Percentiles rank a stretch among this genome's conserved stretches.
Conservation (phyloP, 345 rosid genomes). For the Heritiera littoralis region DNA sequence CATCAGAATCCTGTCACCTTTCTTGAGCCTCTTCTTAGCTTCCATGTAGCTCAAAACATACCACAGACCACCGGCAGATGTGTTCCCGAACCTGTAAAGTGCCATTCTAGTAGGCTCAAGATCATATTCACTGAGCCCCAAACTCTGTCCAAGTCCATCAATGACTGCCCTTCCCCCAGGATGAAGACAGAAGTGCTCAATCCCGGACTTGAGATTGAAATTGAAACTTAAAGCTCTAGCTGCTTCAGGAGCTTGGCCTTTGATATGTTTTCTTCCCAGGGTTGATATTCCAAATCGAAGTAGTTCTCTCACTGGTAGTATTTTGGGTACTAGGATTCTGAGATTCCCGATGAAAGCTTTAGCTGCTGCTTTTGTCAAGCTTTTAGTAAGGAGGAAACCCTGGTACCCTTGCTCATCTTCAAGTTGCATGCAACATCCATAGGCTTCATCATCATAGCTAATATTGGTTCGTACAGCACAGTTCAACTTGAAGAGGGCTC, state of each 20-base stretch:
- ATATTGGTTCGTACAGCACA: slow-evolving; percentile 51
- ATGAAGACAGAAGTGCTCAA: slow-evolving; percentile 82
- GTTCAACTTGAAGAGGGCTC: slow-evolving; percentile 50
- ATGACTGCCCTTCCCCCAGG: slow-evolving; percentile 88
- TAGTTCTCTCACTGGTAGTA: slow-evolving; percentile 51
- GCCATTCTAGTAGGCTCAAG: slow-evolving; percentile 85
- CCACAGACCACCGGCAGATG: slow-evolving; percentile 83
- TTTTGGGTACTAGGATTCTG: slow-evolving; percentile 51
- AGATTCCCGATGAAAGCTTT: slow-evolving; percentile 53
- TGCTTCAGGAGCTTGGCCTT: slow-evolving; percentile 19
- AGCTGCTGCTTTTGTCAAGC: slow-evolving; percentile 54
- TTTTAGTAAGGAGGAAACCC: slow-evolving; percentile 56
- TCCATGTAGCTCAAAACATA: slow-evolving; percentile 72
- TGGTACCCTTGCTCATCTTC: slow-evolving; percentile 56
- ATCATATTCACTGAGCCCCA: slow-evolving; percentile 54
- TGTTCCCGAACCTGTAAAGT: slow-evolving; percentile 76
- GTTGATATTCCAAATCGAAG: slow-evolving; percentile 31
- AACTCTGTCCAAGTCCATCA: slow-evolving; percentile 58
- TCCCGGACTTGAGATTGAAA: slow-evolving; percentile 61
- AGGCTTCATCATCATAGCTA: slow-evolving; percentile 61
- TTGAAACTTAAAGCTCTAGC: slow-evolving; percentile 13
- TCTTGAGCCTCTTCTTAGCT: slow-evolving; percentile 57
- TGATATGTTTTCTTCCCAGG: slow-evolving; percentile 10
- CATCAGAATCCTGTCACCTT: slow-evolving; percentile 52
- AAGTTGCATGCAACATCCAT: slow-evolving; percentile 51